Base-by-base conservation (phyloP, 1,284 basidiomycete genomes). In the Bjerkandera adusta region DNA sequence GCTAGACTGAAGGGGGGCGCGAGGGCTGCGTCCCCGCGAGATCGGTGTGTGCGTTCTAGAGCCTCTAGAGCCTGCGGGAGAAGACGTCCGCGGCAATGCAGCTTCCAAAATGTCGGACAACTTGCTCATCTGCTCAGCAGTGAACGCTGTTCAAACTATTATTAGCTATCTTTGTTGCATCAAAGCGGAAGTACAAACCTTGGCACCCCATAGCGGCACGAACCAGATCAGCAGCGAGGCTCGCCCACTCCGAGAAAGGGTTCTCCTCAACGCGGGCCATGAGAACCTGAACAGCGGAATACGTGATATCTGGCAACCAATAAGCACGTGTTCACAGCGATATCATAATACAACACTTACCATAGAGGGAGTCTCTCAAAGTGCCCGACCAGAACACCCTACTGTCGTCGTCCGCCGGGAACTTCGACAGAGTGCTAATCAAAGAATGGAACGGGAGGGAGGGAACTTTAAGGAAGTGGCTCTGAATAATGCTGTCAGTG, bases 391-490 rank as follows among this genome's bases (percentile, higher is more conserved):
- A 87, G 55, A 86, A 86, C 2, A 85, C 79, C 29, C 80, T 73
- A 52, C 83, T 84, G 53, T 88, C 85, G 22, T 78, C 69, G 55
- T 88, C 84, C 22, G 73, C 67, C 0, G 86, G 86, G 65, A 89
- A 86, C 64, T 89, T 91, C 54, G 74, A 76, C 50, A 91, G 61
- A 39, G 88, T 73, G 48, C 83, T 85, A 45, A 82, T 73, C 38
- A 91, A 71, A 7, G 76, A 79, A 61, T 89, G 79, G 70, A 87
- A 90, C 1, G 88, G 89, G 36, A 91, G 72, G 1, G 77, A 83
- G 5, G 87, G 83, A 24, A 86, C 84, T 68, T 91, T 91, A 54
- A 91, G 70, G 70, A 90, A 91, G 61, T 88, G 88, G 24, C 86
- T 82, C 86, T 89, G 54, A 3, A 43, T 52, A 47, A 7, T 34